Evolutionary conservation across 2,329 filamentous ascomycete species (phyloP).

Genomic region (Fusarium sp.): DNA sequence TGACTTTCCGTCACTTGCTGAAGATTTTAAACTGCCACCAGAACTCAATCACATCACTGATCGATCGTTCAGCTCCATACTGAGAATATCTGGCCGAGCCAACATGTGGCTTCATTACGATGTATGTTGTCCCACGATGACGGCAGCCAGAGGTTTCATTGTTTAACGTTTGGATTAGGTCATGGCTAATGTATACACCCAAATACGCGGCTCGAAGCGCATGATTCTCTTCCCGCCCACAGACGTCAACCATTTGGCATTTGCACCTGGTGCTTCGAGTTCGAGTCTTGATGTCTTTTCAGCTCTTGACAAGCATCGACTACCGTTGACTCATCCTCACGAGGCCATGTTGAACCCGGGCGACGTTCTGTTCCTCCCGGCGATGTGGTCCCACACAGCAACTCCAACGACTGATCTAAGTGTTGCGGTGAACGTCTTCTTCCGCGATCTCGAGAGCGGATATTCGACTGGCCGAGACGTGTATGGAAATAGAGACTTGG

Average conservation of each 20-base stretch:
- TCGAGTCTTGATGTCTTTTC: constrained; percentile 83
- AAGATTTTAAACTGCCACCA: constrained; percentile 79
- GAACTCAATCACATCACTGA: constrained; percentile 71
- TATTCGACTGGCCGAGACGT: constrained; percentile 86
- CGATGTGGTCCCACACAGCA: constrained; percentile 87
- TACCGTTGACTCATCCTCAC: constrained; percentile 72
- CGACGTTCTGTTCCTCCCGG: constrained; percentile 85
- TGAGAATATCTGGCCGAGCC: constrained; percentile 84
- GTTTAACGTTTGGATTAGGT: constrained; percentile 64
- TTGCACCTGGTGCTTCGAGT: constrained; percentile 84
- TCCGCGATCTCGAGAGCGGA: constrained; percentile 76
- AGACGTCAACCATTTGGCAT: constrained; percentile 79
- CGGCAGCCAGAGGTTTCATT: neutral
- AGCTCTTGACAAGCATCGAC: constrained; percentile 57
- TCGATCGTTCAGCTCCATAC: constrained; percentile 82
- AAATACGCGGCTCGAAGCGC: constrained; percentile 81
- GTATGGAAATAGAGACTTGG: constrained; percentile 89
- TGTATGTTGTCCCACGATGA: constrained; percentile 60
- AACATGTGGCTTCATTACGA: constrained; percentile 95
- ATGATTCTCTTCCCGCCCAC: constrained; percentile 84
- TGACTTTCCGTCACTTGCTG: constrained; percentile 80
- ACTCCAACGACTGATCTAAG: constrained; percentile 72
- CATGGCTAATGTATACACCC: constrained; percentile 89
- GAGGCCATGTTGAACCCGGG: constrained; percentile 78
- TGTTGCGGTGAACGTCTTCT: constrained; percentile 92